Evolutionary conservation across 2,329 filamentous ascomycete species (phyloP), one percentile per base, ranked within the genome.

Genomic region (Colletotrichum sublineola): DNA sequence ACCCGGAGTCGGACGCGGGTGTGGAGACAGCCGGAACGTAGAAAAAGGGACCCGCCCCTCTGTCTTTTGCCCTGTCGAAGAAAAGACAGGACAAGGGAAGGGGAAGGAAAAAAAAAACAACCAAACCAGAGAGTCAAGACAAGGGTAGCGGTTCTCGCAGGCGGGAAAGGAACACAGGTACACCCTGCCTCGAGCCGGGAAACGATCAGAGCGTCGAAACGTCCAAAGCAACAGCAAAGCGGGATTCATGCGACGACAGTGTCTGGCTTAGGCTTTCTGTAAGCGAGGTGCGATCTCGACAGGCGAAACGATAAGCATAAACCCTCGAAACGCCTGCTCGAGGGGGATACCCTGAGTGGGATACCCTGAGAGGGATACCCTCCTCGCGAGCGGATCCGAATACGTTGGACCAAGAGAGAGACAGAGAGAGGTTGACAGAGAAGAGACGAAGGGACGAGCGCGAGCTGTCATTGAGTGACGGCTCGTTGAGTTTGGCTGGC

Each of bases 271-370:
- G 50, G 29, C 50, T 4, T 8, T 2, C 15, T 9, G n/a, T 18
- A 53, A 53, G 50, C 50, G 50, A 53, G 50, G 50, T 9, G 24
- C n/a, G 46, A 7, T 12, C 9, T 6, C 50, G 15, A 20, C 50
- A 53, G 11, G 29, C 50, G 50, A 53, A 15, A 33, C 48, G 64
- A 71, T 68, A 71, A 68, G 64, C 68, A 67, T 71, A 68, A 50
- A 18, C 53, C 18, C 18, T 20, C 53, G 18, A 56, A 38, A n/a
- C 18, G 9, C 31, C 3, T n/a, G 15, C 24, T 2, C 5, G 15
- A 2, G 14, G 48, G 44, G 42, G 42, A 52, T 57, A 9, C 14
- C 40, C 40, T 24, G 24, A 24, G 24, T 1, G 24, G 24, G 24
- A 24, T 24, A 24, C 24, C 24, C 24, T 24, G 24, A 24, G 24